Percentiles rank a stretch among this genome's conserved stretches.
These are phyloP conservation scores for Phytophthora pisi DNA, from an alignment of 352 stramenopile species.

Conservation along the genomic window DNA sequence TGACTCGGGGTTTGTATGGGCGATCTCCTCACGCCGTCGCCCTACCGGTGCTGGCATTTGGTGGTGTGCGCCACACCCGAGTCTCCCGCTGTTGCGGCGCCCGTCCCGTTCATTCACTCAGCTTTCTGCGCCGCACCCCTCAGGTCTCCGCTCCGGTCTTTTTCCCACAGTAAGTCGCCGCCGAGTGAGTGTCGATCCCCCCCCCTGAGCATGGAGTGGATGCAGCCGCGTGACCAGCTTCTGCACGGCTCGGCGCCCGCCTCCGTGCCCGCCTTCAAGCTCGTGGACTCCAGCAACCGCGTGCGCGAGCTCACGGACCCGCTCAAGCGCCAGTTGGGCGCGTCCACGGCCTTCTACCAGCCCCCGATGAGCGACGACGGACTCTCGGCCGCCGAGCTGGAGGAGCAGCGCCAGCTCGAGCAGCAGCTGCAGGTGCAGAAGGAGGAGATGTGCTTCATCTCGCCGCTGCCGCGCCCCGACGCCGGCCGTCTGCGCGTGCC, in stretches of 20 bases:
- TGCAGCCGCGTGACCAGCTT: constrained; percentile 55
- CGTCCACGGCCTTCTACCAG: constrained; percentile 24
- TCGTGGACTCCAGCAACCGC: constrained; percentile 77
- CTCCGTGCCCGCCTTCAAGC: constrained; percentile 60
- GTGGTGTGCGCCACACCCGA: constrained; percentile 23
- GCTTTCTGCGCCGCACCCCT: constrained; percentile 25
- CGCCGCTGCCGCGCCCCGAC: constrained; percentile 51
- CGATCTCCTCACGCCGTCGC: constrained; percentile 14
- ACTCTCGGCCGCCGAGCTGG: constrained; percentile 55
- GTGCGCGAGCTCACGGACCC: constrained; percentile 69
- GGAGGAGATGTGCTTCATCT: constrained; percentile 82
- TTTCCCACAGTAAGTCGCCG: background rate
- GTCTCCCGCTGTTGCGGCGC: constrained; percentile 6
- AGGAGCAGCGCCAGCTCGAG: constrained; percentile 70
- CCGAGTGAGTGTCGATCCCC: constrained; percentile 14
- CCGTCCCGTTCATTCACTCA: constrained; percentile 40
- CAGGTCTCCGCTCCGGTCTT: constrained; percentile 13
- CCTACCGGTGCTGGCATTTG: constrained; percentile 17
- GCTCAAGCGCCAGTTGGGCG: constrained; percentile 37
- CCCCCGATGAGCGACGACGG: constrained; percentile 45
- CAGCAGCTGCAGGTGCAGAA: constrained; percentile 78
- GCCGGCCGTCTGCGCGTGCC: constrained; percentile 23
- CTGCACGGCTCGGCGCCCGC: constrained; percentile 34
- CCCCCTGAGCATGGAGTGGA: constrained; percentile 53
- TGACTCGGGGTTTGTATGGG: constrained; percentile 24